A percentile compares a stretch with the other conserved stretches of the same genome.
phyloP scores from a whole-genome alignment of 768 basidiomycete species.

The Auricularia cornea region DNA sequence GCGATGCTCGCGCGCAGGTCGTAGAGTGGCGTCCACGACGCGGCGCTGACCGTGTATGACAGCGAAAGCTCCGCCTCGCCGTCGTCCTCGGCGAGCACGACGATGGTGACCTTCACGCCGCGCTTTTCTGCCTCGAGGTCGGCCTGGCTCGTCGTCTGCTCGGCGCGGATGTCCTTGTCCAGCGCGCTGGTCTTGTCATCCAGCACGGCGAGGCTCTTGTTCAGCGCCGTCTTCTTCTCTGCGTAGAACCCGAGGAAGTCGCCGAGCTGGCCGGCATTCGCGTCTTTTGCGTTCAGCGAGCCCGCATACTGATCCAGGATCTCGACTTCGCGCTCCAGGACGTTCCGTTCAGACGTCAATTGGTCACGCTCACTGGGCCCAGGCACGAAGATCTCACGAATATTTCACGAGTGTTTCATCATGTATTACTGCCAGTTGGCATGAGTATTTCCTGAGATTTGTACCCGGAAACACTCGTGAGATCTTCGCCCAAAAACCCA shows the following conservation, averaged over 20 bases:
- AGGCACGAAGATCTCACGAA: no score
- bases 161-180: conserved; percentile 30
- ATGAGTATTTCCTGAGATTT: no score
- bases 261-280: conserved; percentile 16
- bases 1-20: conserved; percentile 46
- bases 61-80: conserved; percentile 36
- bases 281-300: conserved; percentile 32
- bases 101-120: conserved; percentile 29
- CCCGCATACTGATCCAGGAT: conserved; percentile 38
- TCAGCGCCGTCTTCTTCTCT: conserved; percentile 27
- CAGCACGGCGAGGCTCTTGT: conserved; percentile 26
- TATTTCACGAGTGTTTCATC: no score
- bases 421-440: no score
- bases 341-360: conserved; percentile 1
- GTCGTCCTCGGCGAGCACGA: conserved; percentile 33
- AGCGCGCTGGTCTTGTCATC: conserved; percentile 35
- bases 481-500: no score
- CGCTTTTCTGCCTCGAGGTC: conserved; percentile 10
- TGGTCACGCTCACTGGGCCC: no score
- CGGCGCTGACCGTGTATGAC: conserved; percentile 49
- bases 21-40: conserved; percentile 46
- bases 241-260: conserved; percentile 36
- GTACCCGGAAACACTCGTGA: no score
- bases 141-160: conserved; percentile 15
- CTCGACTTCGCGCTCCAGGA: conserved; percentile 34